Evolutionary conservation across 352 stramenopile species (phyloP), one percentile per base, ranked within the genome.

Genomic region (Phytophthora uliginosa): DNA sequence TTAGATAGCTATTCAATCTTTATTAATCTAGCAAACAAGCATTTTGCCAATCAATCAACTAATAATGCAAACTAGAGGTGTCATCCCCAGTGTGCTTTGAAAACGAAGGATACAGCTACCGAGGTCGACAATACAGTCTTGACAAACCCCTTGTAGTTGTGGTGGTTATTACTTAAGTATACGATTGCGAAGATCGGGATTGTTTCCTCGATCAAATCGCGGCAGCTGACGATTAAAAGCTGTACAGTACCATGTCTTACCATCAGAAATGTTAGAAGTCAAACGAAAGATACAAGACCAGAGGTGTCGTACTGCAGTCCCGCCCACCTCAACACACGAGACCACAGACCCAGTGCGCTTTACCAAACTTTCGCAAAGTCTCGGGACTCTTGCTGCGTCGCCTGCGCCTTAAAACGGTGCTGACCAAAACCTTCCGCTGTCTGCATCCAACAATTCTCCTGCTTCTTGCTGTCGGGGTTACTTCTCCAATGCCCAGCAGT

Each of bases 1-100:
- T 50, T 63, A 58, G 34, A 62, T 62, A 69, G 56, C 13, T 47
- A 6, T 48, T 22, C 17, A 38, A 33, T 56, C 20, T 53, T 38
- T 48, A 18, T 42, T 42, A 50, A 65, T 40, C 18, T 17, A 56
- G 42, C 7, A 57, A 36, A 59, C 20, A 22, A 52, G 12, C 12
- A 31, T 64, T 59, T 74, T 74, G 67, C 22, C 18, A 58, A 42
- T 52, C 40, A 55, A 33, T 61, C 20, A 24, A 51, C 12, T 12
- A 51, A 22, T 51, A 22, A 40, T 54, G 64, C 42, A 74, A 74
- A 31, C 26, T 28, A 28, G 24, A 28, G 24, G 24, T 28, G 67
- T 62, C 61, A 47, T 9, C 24, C 36, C 36, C n/a, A 69, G 28
- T 18, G 38, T 10, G 38, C 38, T 2, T 47, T 7, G 15, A n/a